Evolutionary conservation across 164 flowering plant genomes (phyloP).

Genomic region (Cinnamomum chago): DNA sequence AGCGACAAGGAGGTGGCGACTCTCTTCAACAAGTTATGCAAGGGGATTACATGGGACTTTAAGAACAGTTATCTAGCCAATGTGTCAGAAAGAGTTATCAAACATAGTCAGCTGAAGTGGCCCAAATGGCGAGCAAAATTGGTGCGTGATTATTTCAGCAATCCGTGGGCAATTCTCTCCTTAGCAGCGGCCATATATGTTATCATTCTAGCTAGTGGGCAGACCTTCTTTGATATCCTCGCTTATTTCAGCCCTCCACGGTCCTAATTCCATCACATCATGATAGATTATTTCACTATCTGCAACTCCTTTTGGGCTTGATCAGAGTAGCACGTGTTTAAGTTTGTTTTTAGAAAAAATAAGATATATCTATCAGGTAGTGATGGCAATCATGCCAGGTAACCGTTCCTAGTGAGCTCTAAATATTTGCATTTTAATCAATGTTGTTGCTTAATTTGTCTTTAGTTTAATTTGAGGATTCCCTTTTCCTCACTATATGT

Average conservation of each 20-base stretch:
- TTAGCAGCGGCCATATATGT: neutral
- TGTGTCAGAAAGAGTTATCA: neutral
- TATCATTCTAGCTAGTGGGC: neutral
- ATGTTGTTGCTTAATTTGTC: no score
- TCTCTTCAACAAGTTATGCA: slow-evolving; percentile 6
- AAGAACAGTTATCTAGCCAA: neutral
- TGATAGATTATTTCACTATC: no score
- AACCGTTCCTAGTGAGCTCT: no score
- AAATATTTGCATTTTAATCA: no score
- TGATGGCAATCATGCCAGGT: no score
- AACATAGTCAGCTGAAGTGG: neutral
- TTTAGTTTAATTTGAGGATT: no score
- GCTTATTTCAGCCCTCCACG: neutral
- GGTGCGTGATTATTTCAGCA: neutral
- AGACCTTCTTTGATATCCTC: neutral
- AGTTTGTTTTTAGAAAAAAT: no score
- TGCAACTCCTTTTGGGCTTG: no score
- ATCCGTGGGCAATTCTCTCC: slow-evolving; percentile 7
- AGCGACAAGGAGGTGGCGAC: neutral
- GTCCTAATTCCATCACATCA: no score
- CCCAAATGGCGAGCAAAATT: slow-evolving; percentile 5
- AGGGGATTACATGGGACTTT: neutral
- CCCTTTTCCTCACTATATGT: no score
- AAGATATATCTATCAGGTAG: no score
- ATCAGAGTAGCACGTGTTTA: no score